These are phyloP conservation scores for Dittrichia graveolens DNA, from an alignment of 129 eudicot genomes.

Conservation along the genomic window DNA sequence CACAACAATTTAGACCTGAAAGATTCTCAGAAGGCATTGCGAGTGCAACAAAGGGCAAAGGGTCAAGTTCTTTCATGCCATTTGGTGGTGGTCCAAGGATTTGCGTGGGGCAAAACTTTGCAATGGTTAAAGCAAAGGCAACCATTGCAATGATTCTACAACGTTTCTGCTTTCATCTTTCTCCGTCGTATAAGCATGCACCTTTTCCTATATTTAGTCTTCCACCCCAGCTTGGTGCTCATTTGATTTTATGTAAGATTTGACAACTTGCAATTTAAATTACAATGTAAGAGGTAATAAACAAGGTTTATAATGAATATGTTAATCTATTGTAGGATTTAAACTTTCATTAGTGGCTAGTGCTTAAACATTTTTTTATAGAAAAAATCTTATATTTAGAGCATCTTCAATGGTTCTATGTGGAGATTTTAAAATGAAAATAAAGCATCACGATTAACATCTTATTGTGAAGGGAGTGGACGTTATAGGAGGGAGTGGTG, in stretches of 20 bases:
- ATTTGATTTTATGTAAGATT: slow-evolving; percentile 15
- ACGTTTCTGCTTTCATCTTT: slow-evolving; percentile 40
- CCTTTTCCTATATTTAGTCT: slow-evolving; percentile 30
- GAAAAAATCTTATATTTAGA: no score
- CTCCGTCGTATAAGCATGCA: slow-evolving; percentile 51
- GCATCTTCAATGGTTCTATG: no score
- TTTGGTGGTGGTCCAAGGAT: slow-evolving; percentile 49
- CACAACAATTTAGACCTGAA: slow-evolving; percentile 40
- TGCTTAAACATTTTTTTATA: no score
- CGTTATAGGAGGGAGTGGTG: no score
- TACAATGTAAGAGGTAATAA: no score
- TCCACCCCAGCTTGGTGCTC: slow-evolving; percentile 46
- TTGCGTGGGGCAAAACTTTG: slow-evolving; percentile 53
- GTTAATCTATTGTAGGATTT: no score
- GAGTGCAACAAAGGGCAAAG: slow-evolving; percentile 33
- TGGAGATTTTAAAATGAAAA: no score
- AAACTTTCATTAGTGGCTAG: no score
- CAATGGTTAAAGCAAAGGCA: slow-evolving; percentile 43
- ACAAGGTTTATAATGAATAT: no score
- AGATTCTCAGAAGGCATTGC: slow-evolving; percentile 43
- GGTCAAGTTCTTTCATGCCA: slow-evolving; percentile 35
- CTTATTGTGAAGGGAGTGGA: no score
- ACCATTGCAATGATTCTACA: slow-evolving; percentile 46
- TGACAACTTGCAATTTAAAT: no score
- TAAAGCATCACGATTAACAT: no score